These are phyloP conservation scores for Ascochyta koolunga DNA, from an alignment of 2,329 filamentous ascomycete species.

Conservation along the genomic window DNA sequence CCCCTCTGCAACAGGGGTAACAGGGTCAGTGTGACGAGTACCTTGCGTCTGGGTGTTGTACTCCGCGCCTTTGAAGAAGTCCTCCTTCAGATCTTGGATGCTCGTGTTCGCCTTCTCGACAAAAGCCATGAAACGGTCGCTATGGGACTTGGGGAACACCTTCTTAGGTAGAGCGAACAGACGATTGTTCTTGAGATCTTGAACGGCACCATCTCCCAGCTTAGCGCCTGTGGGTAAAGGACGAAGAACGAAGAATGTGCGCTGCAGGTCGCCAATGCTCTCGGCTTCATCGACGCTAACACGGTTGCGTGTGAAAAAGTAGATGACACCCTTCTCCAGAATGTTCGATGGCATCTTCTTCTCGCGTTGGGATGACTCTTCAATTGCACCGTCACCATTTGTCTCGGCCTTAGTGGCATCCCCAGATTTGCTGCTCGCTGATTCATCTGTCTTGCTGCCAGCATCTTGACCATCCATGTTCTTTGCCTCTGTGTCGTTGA, in stretches of 20 bases:
- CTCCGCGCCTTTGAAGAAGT: conserved; percentile 69
- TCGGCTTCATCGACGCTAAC: conserved; percentile 75
- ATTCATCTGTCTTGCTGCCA: conserved; percentile 21
- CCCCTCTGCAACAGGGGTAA: conserved; percentile 80
- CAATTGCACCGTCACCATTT: conserved; percentile 48
- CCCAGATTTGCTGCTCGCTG: conserved; percentile 31
- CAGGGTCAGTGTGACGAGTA: conserved; percentile 69
- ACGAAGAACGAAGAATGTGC: conserved; percentile 79
- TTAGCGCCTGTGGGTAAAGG: conserved; percentile 74
- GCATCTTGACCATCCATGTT: conserved; percentile 34
- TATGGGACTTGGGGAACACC: conserved; percentile 70
- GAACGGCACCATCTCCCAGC: conserved; percentile 64
- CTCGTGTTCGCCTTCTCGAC: conserved; percentile 75
- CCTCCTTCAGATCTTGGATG: conserved; percentile 73
- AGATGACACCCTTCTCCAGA: conserved; percentile 86
- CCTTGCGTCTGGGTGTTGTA: conserved; percentile 80
- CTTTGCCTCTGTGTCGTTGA: conserved; percentile 8
- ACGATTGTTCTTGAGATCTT: conserved; percentile 67
- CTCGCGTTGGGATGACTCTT: conserved; percentile 58
- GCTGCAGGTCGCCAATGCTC: conserved; percentile 73
- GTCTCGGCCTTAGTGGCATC: conserved; percentile 10
- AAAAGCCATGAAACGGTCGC: conserved; percentile 79
- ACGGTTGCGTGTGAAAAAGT: conserved; percentile 85
- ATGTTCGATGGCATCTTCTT: conserved; percentile 65
- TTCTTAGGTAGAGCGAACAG: conserved; percentile 86